phyloP scores from a whole-genome alignment of 2,329 filamentous ascomycete species.

The Myrmaecium sp. region DNA sequence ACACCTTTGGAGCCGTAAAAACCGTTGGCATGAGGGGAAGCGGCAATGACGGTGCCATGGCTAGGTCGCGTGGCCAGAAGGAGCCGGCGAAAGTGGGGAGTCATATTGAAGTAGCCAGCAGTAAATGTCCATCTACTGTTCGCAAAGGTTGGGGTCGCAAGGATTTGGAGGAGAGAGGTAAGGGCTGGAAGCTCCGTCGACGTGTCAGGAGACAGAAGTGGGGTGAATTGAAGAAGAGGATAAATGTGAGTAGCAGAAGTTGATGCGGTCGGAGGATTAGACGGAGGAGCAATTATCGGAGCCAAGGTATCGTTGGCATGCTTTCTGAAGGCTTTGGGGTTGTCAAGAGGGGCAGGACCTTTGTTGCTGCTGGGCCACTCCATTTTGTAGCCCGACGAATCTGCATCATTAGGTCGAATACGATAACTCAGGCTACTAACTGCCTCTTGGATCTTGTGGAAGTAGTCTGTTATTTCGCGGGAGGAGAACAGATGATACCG shows the following conservation, averaged over 20 bases:
- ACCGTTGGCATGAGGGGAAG: constrained; percentile 83
- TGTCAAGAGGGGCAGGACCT: constrained; percentile 55
- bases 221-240: constrained; percentile 73
- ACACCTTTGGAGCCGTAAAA: constrained; percentile 83
- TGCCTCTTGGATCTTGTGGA: constrained; percentile 56
- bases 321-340: constrained; percentile 51
- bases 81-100: constrained; percentile 62
- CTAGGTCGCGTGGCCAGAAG: constrained; percentile 56
- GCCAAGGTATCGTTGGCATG: constrained; percentile 50
- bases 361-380: constrained; percentile 63
- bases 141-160: constrained; percentile 46
- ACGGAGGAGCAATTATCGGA: constrained; percentile 43
- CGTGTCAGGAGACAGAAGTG: constrained; percentile 58
- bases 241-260: constrained; percentile 59
- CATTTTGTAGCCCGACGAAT: constrained; percentile 34
- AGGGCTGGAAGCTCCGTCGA: constrained; percentile 83
- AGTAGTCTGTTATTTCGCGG: constrained; percentile 65
- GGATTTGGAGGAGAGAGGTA: constrained; percentile 54
- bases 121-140: constrained; percentile 86
- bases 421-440: constrained; percentile 70
- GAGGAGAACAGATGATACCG: constrained; percentile 84
- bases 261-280: constrained; percentile 9
- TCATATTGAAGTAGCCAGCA: constrained; percentile 96
- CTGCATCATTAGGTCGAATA: constrained; percentile 43
- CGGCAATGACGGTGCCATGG: constrained; percentile 73